Conservation (phyloP, 805 yeast species). For the Tetrapisispora nanseiensis region DNA sequence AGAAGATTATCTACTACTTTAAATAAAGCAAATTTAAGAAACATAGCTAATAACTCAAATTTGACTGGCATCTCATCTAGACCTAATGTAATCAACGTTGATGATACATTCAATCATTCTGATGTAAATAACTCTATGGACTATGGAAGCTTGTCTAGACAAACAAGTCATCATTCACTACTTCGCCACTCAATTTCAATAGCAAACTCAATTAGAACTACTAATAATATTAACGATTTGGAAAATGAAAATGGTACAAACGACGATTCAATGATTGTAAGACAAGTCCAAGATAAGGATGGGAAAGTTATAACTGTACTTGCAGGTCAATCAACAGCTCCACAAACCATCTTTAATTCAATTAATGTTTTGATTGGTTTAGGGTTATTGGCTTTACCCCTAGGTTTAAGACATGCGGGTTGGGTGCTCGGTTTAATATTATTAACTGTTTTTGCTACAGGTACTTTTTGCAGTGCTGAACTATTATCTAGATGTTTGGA, state of each 20-base stretch:
- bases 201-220: constrained; percentile 16
- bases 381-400: constrained; percentile 64
- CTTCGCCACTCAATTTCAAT: constrained; percentile 35
- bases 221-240: constrained; percentile 15
- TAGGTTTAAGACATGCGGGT: constrained; percentile 60
- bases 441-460: constrained; percentile 48
- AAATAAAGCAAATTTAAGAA: constrained; percentile 3
- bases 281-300: constrained; percentile 57
- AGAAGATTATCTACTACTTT: constrained; percentile 52
- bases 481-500: constrained; percentile 67
- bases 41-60: constrained; percentile 13
- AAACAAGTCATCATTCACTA: constrained; percentile 14
- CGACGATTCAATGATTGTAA: constrained; percentile 44
- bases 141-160: constrained; percentile 4
- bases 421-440: constrained; percentile 58
- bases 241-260: constrained; percentile 27
- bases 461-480: constrained; percentile 71
- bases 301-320: constrained; percentile 63
- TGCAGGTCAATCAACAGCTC: constrained; percentile 73
- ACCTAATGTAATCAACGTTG: constrained; percentile 20
- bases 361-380: constrained; percentile 69
- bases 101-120: constrained; percentile 4
- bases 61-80: constrained; percentile 10
- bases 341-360: constrained; percentile 70
- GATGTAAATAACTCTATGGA: constrained; percentile 6